A percentile compares a stretch with the other conserved stretches of the same genome.
Conservation (phyloP, 1,139 yeast genomes). For the Scheffersomyces titani region DNA sequence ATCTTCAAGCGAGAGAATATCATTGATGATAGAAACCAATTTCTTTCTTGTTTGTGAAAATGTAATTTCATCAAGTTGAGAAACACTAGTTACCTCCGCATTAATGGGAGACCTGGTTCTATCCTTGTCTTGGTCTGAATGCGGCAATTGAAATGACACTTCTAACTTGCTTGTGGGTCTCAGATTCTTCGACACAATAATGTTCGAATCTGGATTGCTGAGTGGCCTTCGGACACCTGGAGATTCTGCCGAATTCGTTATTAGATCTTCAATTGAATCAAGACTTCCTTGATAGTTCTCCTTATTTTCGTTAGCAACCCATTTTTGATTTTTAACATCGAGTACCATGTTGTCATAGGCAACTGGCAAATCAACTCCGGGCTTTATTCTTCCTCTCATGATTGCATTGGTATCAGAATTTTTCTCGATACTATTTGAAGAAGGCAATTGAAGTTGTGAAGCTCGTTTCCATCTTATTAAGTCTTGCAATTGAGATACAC, state of each 20-base stretch:
- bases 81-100: constrained; percentile 40
- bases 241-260: constrained; percentile 20
- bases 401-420: constrained; percentile 11
- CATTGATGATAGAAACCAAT: constrained; percentile 51
- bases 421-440: constrained; percentile 10
- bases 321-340: constrained; percentile 36
- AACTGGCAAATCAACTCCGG: constrained; percentile 36
- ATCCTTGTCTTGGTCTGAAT: constrained; percentile 13
- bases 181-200: constrained; percentile 2
- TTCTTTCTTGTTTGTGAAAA: constrained; percentile 50
- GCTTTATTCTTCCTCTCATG: constrained; percentile 33
- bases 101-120: constrained; percentile 21
- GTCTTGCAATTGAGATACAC: constrained; percentile 16
- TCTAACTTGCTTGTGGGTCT: constrained; percentile 27
- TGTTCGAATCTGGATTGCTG: constrained; percentile 5
- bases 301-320: constrained; percentile 33
- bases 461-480: constrained; percentile 41
- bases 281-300: constrained; percentile 35
- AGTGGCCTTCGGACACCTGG: constrained; percentile 2
- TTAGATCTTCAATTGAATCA: constrained; percentile 47
- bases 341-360: constrained; percentile 42
- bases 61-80: constrained; percentile 48
- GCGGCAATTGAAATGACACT: constrained; percentile 46
- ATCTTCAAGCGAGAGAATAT: constrained; percentile 31
- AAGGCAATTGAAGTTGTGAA: constrained; percentile 32